phyloP scores from a whole-genome alignment of 192 early-diverging fungal species.

The Coemansia sp. region DNA sequence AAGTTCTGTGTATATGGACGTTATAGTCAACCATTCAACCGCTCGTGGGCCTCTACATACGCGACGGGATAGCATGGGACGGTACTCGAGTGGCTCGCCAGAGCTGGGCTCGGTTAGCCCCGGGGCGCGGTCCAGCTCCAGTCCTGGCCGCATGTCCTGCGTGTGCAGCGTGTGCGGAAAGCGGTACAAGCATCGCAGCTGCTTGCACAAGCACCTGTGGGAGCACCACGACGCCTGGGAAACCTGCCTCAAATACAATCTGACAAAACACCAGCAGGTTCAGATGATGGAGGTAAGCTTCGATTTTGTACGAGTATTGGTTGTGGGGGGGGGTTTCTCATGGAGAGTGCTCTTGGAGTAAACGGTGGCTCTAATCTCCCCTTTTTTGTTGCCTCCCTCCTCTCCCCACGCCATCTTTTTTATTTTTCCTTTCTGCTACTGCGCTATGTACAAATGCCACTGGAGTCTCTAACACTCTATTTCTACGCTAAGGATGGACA shows the following conservation, averaged over 20 bases:
- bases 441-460: constrained; percentile 1
- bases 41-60: constrained; percentile 16
- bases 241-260: constrained; percentile 60
- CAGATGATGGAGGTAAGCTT: constrained; percentile 64
- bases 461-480: background rate
- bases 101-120: constrained; percentile 39
- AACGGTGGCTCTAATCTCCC: constrained; percentile 1
- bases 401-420: background rate
- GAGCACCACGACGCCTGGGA: constrained; percentile 67
- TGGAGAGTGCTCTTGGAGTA: background rate
- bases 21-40: constrained; percentile 28
- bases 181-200: constrained; percentile 63
- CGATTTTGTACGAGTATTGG: background rate
- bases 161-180: constrained; percentile 59
- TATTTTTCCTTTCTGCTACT: background rate
- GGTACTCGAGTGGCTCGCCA: constrained; percentile 40
- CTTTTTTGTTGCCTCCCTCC: background rate
- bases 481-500: background rate
- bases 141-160: constrained; percentile 50
- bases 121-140: constrained; percentile 39
- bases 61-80: constrained; percentile 33
- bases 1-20: background rate
- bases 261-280: constrained; percentile 65
- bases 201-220: constrained; percentile 61
- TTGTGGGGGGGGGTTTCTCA: background rate